Conservation (phyloP, 2,329 filamentous ascomycete species). For the Neocucurbitaria cava region DNA sequence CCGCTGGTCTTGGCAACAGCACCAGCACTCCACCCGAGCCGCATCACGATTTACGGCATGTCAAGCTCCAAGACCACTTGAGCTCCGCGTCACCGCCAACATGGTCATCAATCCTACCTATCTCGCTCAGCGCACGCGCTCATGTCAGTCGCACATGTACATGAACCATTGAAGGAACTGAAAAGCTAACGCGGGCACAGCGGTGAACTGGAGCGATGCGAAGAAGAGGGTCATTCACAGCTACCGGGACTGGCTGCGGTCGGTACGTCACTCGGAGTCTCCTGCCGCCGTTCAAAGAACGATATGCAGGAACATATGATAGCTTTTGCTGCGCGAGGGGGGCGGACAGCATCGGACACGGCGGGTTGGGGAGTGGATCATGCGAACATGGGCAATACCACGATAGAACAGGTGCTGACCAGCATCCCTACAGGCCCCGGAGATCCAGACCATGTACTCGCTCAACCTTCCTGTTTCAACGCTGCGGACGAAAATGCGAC, state of each 20-base stretch:
- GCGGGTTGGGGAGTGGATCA: not conserved
- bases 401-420: slow-evolving; percentile 16
- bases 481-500: slow-evolving; percentile 90
- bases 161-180: slow-evolving; percentile 19
- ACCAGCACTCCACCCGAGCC: slow-evolving; percentile 37
- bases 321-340: not conserved
- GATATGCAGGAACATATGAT: not conserved
- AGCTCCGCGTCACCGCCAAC: slow-evolving; percentile 58
- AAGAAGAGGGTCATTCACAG: slow-evolving; percentile 83
- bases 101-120: slow-evolving; percentile 86
- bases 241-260: slow-evolving; percentile 95
- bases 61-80: slow-evolving; percentile 24
- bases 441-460: slow-evolving; percentile 97
- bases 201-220: slow-evolving; percentile 88
- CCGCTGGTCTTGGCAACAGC: slow-evolving; percentile 32
- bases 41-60: slow-evolving; percentile 42
- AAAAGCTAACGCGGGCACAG: slow-evolving; percentile 57
- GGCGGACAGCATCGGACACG: not conserved
- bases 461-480: slow-evolving; percentile 85
- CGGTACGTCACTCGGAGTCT: slow-evolving; percentile 68
- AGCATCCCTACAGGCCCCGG: slow-evolving; percentile 72
- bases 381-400: not conserved
- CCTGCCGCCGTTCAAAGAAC: not conserved
- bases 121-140: slow-evolving; percentile 69
- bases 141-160: slow-evolving; percentile 50